Base-by-base conservation (phyloP, 1,284 basidiomycete species). In the Serendipita sp. region DNA sequence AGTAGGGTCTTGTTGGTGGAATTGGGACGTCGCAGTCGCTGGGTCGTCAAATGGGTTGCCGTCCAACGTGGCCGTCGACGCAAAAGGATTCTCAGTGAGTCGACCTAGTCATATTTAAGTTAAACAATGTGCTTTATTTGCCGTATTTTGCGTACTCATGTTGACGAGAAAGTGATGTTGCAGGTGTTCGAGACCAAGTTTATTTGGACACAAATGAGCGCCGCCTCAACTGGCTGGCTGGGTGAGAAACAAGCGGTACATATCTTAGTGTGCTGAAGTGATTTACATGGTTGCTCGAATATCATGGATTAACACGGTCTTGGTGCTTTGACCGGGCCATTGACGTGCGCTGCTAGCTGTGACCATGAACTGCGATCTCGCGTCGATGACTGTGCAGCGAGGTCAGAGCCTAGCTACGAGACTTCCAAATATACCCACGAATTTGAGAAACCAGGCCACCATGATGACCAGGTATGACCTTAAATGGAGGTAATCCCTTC, bases 391-490 rank as follows among this genome's bases (percentile, higher is more conserved):
- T 96, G 70, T 60, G 29, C 3, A 30, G 60, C 32, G 22, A 60
- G 5, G 32, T 43, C 12, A 61, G 61, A 64, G 8, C 62, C 44
- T 38, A 12, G 38, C 26, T 17, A 35, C 26, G 50, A 34, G 4
- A 15, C 1, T n/a, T 26, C 2, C 44, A 43, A 34, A 58, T 43
- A 32, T 15, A 75, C 87, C 71, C 73, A 94, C 92, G 72, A 82
- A 96, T 89, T 68, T 89, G 87, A 3, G 92, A 95, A 15, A 97
- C 82, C 65, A 86, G 89, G 1, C 93, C 94, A 34, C 94, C 93
- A 74, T 97, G 92, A 74, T 98, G 94, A 0, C 95, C 95, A 3
- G 93, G 89, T 43, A 99, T 91, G 66, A 98, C 96, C 74, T 93
- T 93, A 79, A 97, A 97, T 66, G 88, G 88, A 17, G 86, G 84